A percentile compares a stretch with the other conserved stretches of the same genome.
These are phyloP conservation scores for Chytriomyces sp. DNA, from an alignment of 192 early-diverging fungal genomes.

Conservation along the genomic window DNA sequence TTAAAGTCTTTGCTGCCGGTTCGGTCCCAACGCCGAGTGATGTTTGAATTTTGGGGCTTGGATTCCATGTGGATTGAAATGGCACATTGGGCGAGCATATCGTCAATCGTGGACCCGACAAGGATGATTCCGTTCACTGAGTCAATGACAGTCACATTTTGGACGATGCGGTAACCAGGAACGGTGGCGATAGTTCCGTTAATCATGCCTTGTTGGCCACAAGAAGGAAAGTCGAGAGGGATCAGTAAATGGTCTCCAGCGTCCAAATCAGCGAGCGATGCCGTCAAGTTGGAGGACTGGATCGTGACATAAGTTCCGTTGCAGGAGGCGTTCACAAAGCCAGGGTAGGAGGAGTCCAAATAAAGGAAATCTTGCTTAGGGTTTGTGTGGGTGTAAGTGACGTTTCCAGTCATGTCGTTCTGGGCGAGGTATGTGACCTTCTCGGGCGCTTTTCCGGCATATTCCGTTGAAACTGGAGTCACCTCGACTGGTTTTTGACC, in stretches of 20 bases:
- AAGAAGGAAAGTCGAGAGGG: neutral
- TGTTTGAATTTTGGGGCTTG: neutral
- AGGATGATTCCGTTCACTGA: neutral
- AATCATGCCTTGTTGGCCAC: neutral
- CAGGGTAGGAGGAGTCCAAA: neutral
- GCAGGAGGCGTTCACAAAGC: neutral
- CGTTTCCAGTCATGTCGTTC: slow-evolving; percentile 1
- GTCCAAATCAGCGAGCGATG: neutral
- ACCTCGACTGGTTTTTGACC: neutral
- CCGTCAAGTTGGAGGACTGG: neutral
- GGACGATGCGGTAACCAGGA: slow-evolving; percentile 3
- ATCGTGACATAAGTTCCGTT: neutral
- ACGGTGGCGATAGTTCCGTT: slow-evolving; percentile 1
- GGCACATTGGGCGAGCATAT: neutral
- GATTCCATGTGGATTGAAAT: slow-evolving; percentile 7
- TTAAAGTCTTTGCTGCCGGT: neutral
- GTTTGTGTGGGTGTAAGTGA: neutral
- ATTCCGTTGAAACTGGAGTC: neutral
- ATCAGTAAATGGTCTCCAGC: slow-evolving; percentile 1
- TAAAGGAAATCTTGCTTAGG: neutral
- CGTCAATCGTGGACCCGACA: neutral
- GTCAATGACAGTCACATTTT: neutral
- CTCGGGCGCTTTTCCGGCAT: neutral
- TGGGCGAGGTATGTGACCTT: neutral
- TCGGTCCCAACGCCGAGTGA: neutral